Evolutionary conservation across 176 grass and related monocot genomes (phyloP).

Genomic region (Panicum miliaceum): DNA sequence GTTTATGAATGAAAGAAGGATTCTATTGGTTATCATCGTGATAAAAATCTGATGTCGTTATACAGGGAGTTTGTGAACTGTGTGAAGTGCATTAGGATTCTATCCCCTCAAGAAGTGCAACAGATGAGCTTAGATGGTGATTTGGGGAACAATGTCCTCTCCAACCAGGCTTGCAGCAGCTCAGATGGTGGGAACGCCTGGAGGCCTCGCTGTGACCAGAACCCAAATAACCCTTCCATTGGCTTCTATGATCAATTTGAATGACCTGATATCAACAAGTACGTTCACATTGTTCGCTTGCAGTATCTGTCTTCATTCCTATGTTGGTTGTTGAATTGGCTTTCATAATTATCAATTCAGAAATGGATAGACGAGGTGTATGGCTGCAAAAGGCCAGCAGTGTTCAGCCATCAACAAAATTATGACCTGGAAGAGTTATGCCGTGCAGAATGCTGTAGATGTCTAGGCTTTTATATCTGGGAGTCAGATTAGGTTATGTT

Average conservation of each 20-base stretch:
- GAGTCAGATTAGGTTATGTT: slow-evolving; percentile 41
- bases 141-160: slow-evolving; percentile 71
- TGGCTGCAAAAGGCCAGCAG: neutral
- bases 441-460: slow-evolving; percentile 25
- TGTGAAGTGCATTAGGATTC: slow-evolving; percentile 87
- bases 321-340: slow-evolving; percentile 4
- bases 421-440: neutral
- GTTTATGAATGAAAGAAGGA: neutral
- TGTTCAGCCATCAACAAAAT: neutral
- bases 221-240: slow-evolving; percentile 67
- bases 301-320: neutral
- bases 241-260: slow-evolving; percentile 78
- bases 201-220: slow-evolving; percentile 72
- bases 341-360: slow-evolving; percentile 21
- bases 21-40: slow-evolving; percentile 28
- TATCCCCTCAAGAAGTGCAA: slow-evolving; percentile 96
- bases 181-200: slow-evolving; percentile 85
- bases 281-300: neutral
- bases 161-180: slow-evolving; percentile 88
- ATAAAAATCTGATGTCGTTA: slow-evolving; percentile 24
- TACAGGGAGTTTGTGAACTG: slow-evolving; percentile 97
- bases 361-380: neutral
- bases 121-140: slow-evolving; percentile 96
- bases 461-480: slow-evolving; percentile 36
- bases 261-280: slow-evolving; percentile 49